Base-by-base conservation (phyloP, 192 early-diverging fungal species). In the Linnemannia zychae region DNA sequence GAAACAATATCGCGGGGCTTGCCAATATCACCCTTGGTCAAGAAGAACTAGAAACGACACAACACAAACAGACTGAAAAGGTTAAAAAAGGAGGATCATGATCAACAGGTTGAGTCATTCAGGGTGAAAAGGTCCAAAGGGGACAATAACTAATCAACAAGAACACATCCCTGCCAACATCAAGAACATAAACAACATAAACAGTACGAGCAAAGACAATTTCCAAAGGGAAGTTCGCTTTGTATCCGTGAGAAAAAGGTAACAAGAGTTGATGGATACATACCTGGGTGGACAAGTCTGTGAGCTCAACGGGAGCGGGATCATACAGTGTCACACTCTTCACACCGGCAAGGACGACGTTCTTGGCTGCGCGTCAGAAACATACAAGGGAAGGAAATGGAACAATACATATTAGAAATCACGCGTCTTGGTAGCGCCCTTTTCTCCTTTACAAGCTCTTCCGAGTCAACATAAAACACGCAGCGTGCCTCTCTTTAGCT, bases 241-340 rank as follows among this genome's bases (percentile, higher is more conserved):
- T 33, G 28, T 63, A 31, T 63, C 57, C 57, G 31, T 47, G 67
- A 46, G 33, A 74, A 36, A 33, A 50, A 12, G 6, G 22, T 40
- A 33, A 67, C 46, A 22, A 63, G 0, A 40, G 12, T 48, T 6
- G 20, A 22, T 33, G 24, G 50, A 67, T 72, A 28, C 24, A 34
- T 90, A 96, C 95, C 89, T 98, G 96, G 3, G 95, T 94, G 22
- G 98, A 96, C 77, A 99, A 90, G 88, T 99, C 99, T 31, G 92
- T 83, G 31, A 97, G 78, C 76, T 93, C 86, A 36, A 93, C 94
- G 34, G 92, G 89, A 67, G 89, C 92, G 40, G 95, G 93, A 87
- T 99, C 99, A 82, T 97, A 94, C 31, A 99, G 88, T 13, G 97
- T 97, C 28, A 99, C 99, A 81, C 97, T 98, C 90, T 99, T 99